Conservation (phyloP, 2,329 filamentous ascomycete genomes). For the Pseudomassariella vexata region DNA sequence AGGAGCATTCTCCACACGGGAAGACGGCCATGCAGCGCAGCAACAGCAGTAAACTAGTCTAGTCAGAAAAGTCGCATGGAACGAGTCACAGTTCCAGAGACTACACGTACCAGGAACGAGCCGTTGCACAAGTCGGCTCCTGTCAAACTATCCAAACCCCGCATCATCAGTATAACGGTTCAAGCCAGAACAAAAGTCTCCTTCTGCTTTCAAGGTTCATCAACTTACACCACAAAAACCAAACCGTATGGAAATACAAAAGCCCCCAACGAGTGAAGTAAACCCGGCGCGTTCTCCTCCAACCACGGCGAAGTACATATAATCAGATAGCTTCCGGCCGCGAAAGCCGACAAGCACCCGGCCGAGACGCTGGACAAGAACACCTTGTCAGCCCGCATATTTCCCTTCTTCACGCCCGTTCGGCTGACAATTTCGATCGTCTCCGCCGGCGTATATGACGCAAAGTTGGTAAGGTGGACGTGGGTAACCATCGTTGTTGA, state of each 20-base stretch:
- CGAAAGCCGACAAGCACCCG: slow-evolving; percentile 45
- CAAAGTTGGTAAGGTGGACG: slow-evolving; percentile 14
- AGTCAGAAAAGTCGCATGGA: too few relatives aligned
- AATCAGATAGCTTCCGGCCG: slow-evolving; percentile 38
- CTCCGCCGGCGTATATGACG: slow-evolving; percentile 40
- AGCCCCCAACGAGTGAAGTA: slow-evolving; percentile 37
- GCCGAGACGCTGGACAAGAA: slow-evolving; percentile 46
- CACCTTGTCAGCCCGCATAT: slow-evolving; percentile 46
- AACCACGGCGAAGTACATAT: slow-evolving; percentile 41
- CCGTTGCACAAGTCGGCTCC: too few relatives aligned
- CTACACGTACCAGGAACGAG: too few relatives aligned
- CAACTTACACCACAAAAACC: slow-evolving; percentile 37
- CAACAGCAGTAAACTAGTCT: slow-evolving; percentile 10
- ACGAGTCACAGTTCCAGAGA: too few relatives aligned
- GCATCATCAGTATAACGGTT: too few relatives aligned
- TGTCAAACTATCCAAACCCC: too few relatives aligned
- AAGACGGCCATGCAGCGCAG: slow-evolving; percentile 14
- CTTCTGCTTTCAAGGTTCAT: too few relatives aligned
- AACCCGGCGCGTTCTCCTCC: slow-evolving; percentile 39
- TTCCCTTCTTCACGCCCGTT: slow-evolving; percentile 44
- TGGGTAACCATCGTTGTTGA: too few relatives aligned
- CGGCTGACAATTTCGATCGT: slow-evolving; percentile 44
- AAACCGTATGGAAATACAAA: slow-evolving; percentile 44
- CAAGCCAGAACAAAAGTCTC: too few relatives aligned
- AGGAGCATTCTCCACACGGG: slow-evolving; percentile 17